Base-by-base conservation (phyloP, 2,329 filamentous ascomycete genomes). In the Trichoderma sp. region DNA sequence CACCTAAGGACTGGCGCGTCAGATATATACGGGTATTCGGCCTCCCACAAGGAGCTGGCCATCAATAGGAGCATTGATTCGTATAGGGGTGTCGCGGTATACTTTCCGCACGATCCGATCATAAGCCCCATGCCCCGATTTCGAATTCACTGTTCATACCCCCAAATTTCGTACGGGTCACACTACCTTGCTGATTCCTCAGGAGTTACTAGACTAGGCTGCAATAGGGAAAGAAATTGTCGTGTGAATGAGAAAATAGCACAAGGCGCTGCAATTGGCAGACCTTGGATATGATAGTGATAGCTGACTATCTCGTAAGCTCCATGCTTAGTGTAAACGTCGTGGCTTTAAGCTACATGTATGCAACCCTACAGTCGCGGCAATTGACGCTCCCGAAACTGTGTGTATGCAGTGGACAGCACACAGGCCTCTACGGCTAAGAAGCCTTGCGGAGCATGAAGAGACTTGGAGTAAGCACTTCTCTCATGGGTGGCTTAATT, bases 301-400 rank as follows among this genome's bases (percentile, higher is more conserved):
- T 37, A 28, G 61, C 61, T 66, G 56, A 34, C 7, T 24, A 39
- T 56, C n/a, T 49, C 34, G 52, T 66, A 58, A 66, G 61, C 43
- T 56, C 37, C 26, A 66, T 56, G 4, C n/a, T 26, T 32, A 66
- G 51, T 49, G 54, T 26, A 43, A 54, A 18, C 5, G 14, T 28
- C 21, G n/a, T 54, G 5, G 51, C 51, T 54, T 30, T 16, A 26
- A 54, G 5, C 51, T 52, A 26, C n/a, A 34, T 34, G 14, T 18
- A 43, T 43, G 26, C 24, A 52, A 10, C 24, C n/a, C 11, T 39
- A 39, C 37, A 16, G 37, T 13, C 13, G 24, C 46, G n/a, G 21
- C 5, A 24, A 24, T 49, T 49, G 8, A 49, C 11, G 1, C 6
- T 13, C 10, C 2, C 1, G 46, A 49, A 3, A 21, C 21, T 21